phyloP scores from a whole-genome alignment of 805 yeast species.

The Tetrapisispora fleetii region DNA sequence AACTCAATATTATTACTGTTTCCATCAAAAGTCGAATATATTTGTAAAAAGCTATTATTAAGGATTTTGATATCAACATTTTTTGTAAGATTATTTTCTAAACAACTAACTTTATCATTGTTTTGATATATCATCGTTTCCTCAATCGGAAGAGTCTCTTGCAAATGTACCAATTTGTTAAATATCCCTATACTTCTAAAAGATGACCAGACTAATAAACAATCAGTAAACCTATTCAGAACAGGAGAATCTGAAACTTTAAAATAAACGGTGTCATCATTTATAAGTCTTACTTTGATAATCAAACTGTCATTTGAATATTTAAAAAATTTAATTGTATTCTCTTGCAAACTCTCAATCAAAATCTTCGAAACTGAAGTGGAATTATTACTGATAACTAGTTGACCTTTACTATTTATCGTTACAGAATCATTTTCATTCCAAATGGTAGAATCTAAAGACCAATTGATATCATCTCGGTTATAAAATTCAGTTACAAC shows the following conservation, averaged over 20 bases:
- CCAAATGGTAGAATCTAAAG: neutral
- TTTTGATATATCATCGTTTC: neutral
- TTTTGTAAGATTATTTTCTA: neutral
- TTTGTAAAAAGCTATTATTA: neutral
- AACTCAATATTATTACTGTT: neutral
- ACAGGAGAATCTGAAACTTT: constrained; percentile 7
- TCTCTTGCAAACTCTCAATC: constrained; percentile 11
- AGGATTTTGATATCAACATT: neutral
- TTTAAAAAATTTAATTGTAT: constrained; percentile 11
- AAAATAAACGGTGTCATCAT: neutral
- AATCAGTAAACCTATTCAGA: constrained; percentile 36
- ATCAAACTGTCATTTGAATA: neutral
- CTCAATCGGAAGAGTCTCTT: neutral
- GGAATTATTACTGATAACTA: neutral
- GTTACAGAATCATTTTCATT: neutral
- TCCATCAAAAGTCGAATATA: neutral
- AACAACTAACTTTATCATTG: neutral
- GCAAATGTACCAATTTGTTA: constrained; percentile 33
- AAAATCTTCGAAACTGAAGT: neutral
- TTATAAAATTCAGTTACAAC: neutral
- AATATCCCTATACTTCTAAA: constrained; percentile 43
- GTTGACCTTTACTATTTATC: neutral
- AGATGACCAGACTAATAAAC: constrained; percentile 48
- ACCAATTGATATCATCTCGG: neutral
- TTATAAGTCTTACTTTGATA: neutral